A percentile compares a stretch with the other conserved stretches of the same genome.
These are phyloP conservation scores for Aspergillus sclerotioniger DNA, from an alignment of 495 filamentous ascomycete genomes.

Conservation along the genomic window DNA sequence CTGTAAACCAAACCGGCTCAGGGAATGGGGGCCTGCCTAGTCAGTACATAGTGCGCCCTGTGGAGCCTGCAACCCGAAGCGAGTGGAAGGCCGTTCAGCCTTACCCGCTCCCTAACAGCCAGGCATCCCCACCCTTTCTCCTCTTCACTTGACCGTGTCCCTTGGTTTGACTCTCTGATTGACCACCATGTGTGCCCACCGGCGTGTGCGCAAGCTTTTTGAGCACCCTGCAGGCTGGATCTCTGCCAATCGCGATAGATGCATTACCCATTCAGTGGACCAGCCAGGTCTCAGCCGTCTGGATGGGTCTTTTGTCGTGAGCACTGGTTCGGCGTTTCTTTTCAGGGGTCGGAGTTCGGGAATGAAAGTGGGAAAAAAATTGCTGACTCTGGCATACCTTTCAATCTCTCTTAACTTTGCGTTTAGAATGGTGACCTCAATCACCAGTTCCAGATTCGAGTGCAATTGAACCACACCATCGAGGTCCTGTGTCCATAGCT, in stretches of 20 bases:
- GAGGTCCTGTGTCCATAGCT: not conserved
- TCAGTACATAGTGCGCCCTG: not conserved
- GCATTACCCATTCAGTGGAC: not conserved
- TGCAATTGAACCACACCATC: not conserved
- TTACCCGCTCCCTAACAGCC: slow-evolving; percentile 6
- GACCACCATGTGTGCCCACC: not conserved
- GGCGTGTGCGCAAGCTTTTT: not conserved
- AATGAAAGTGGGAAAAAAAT: not conserved
- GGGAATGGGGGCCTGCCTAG: not conserved
- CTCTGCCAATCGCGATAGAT: not conserved
- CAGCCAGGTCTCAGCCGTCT: not conserved
- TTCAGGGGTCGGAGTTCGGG: not conserved
- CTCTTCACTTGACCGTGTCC: not conserved
- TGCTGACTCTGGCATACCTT: not conserved
- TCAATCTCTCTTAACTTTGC: not conserved
- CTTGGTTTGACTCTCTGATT: not conserved
- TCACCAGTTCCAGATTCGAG: not conserved
- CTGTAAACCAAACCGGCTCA: not conserved
- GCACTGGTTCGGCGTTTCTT: not conserved
- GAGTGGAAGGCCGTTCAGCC: slow-evolving; percentile 1
- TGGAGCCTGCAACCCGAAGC: not conserved
- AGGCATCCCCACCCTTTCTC: not conserved
- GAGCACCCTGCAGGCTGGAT: not conserved
- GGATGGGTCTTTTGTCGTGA: not conserved
- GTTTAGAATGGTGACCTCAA: not conserved